These are phyloP conservation scores for Pseudoturritis turrita DNA, from an alignment of 345 rosid species.

Conservation along the genomic window DNA sequence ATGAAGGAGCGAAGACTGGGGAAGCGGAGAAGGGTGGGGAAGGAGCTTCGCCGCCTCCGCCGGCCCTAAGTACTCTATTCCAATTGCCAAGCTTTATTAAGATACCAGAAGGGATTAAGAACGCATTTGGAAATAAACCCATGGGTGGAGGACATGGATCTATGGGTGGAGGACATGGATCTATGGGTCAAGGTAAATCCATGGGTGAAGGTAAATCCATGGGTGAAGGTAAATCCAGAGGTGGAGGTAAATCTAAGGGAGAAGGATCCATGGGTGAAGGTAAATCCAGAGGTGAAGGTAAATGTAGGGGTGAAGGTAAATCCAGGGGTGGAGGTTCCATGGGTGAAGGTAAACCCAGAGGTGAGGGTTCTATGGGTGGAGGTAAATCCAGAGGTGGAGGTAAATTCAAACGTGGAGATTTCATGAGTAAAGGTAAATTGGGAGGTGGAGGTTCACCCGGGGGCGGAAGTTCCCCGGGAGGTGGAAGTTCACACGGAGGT, in stretches of 20 bases:
- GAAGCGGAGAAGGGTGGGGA: background rate
- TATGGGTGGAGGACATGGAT: background rate
- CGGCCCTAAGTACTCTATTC: background rate
- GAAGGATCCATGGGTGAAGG: background rate
- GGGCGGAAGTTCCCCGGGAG: background rate
- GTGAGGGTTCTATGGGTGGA: background rate
- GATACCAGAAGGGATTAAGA: background rate
- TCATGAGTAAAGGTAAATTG: background rate
- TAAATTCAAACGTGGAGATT: background rate
- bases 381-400: background rate
- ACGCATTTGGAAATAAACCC: no score
- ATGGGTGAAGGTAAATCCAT: background rate
- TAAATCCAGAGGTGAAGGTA: background rate
- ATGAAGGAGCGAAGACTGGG: no score
- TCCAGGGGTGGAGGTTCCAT: background rate
- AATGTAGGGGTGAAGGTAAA: background rate
- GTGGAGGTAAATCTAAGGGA: background rate
- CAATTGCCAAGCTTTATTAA: background rate
- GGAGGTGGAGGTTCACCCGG: background rate
- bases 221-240: background rate
- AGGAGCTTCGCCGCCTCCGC: background rate
- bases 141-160: background rate
- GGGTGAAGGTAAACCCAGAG: background rate
- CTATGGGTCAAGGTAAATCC: background rate
- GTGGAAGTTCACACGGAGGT: background rate